Evolutionary conservation across 352 stramenopile species (phyloP), one percentile per base, ranked within the genome.

Genomic region (Nothophytophthora sp.): DNA sequence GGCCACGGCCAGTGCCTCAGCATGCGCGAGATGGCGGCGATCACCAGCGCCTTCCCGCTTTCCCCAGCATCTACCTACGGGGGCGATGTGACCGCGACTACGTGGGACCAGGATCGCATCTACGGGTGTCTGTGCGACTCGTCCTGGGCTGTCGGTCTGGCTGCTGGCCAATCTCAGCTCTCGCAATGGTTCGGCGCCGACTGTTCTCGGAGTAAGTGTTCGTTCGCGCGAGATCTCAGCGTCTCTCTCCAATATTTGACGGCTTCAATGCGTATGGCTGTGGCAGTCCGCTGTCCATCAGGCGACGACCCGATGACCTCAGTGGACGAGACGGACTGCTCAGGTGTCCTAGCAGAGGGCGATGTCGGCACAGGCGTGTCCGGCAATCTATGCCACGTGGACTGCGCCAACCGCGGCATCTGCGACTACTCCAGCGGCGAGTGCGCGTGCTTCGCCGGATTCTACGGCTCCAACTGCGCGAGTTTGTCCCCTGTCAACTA

Each of bases 141-240:
- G 20, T 73, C 67, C 4, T 95, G 81, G 81, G 24, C 60, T 0
- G 85, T 95, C 3, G 81, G 82, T 6, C 70, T 98, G 1, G 87
- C 40, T 3, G 28, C 52, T 1, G 87, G 74, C 1, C 52, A 98
- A 49, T 77, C 68, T 3, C 92, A 98, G 54, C 69, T 83, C 27
- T 65, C 85, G 3, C 61, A 97, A 60, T 97, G 82, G 75, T 98
- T 98, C 50, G 89, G 89, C 6, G 56, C 79, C 15, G 88, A 96
- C 43, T 98, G 90, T 59, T 96, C 86, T 10, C 52, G 70, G 42
- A 63, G 83, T 90, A 71, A 33, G 68, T 53, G 22, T 0, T 1
- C 38, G 7, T n/a, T 27, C 16, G 22, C 23, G 30, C 9, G 30
- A 6, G 2, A n/a, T 29, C 2, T 6, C 18, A 27, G 36, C 16